phyloP scores from a whole-genome alignment of 208 protist genomes.

The Crithidia brevicula region DNA sequence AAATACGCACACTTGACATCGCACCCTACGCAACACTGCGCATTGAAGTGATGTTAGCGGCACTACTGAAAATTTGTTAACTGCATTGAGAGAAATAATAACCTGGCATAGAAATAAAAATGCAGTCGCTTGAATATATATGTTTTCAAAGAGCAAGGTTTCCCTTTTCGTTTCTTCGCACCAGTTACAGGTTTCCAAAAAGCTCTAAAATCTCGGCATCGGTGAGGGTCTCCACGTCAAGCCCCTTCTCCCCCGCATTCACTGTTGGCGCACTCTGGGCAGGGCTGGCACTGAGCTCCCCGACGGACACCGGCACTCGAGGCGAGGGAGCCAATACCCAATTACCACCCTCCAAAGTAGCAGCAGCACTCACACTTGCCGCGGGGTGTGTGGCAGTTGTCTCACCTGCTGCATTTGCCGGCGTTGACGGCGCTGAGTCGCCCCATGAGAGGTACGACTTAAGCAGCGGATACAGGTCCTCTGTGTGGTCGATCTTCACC shows the following conservation, averaged over 20 bases:
- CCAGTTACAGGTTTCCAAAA: constrained; percentile 40
- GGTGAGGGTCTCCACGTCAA: constrained; percentile 48
- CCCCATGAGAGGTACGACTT: constrained; percentile 30
- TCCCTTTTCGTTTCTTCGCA: neutral
- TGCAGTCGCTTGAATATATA: too few species aligned
- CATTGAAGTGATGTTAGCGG: too few species aligned
- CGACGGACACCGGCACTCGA: constrained; percentile 2
- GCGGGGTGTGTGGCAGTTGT: neutral
- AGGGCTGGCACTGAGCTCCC: constrained; percentile 2
- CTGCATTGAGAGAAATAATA: too few species aligned
- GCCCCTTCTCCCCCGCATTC: neutral
- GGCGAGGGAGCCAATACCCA: constrained; percentile 24
- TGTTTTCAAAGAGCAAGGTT: neutral
- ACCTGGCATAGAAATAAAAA: too few species aligned
- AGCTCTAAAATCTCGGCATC: constrained; percentile 79
- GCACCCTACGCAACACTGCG: too few species aligned
- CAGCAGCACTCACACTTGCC: neutral
- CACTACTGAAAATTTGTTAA: too few species aligned
- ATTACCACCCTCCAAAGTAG: neutral
- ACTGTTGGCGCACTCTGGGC: neutral
- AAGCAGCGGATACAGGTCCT: constrained; percentile 38
- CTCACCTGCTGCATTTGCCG: neutral
- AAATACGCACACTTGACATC: too few species aligned
- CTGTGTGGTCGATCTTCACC: constrained; percentile 27
- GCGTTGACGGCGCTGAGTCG: constrained; percentile 3